A percentile compares a stretch with the other conserved stretches of the same genome.
Evolutionary conservation across 2,329 filamentous ascomycete genomes (phyloP).

Genomic region (Cercospora zeina): DNA sequence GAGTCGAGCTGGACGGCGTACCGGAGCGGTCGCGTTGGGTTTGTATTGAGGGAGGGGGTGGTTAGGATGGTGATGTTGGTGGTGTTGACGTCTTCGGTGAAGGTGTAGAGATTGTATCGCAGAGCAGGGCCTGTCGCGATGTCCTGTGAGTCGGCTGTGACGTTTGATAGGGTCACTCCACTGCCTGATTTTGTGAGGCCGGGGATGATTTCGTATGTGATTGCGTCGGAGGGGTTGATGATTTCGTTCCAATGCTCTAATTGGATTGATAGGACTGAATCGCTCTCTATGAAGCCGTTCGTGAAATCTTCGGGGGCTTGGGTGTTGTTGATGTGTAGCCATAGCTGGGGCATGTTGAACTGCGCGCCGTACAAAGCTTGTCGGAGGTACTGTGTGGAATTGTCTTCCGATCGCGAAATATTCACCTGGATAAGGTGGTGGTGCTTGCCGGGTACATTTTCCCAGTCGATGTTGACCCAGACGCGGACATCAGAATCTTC

Average conservation of each 20-base stretch:
- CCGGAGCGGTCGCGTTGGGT: conserved; percentile 36
- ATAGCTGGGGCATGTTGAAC: conserved; percentile 48
- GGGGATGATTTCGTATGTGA: conserved; percentile 40
- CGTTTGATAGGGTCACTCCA: conserved; percentile 51
- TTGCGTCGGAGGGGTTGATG: conserved; percentile 24
- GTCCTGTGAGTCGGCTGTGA: not conserved
- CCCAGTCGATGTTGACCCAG: conserved; percentile 6
- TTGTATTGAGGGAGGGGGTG: conserved; percentile 36
- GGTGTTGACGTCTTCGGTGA: conserved; percentile 39
- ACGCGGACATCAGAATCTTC: not conserved
- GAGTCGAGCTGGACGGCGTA: conserved; percentile 44
- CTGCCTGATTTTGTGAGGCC: conserved; percentile 53
- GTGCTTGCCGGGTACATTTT: not conserved
- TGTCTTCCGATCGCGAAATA: conserved; percentile 6
- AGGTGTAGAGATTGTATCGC: conserved; percentile 37
- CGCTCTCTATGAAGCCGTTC: conserved; percentile 63
- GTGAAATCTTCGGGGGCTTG: conserved; percentile 51
- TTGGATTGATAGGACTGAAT: conserved; percentile 47
- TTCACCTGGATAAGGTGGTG: conserved; percentile 7
- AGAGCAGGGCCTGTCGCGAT: conserved; percentile 58
- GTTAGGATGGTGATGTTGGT: conserved; percentile 38
- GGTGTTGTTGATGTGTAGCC: conserved; percentile 54
- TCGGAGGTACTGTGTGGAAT: conserved; percentile 2
- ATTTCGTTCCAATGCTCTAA: conserved; percentile 39
- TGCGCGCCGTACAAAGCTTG: conserved; percentile 26